Conservation (phyloP, 345 rosid species). For the Citrus inodora region DNA sequence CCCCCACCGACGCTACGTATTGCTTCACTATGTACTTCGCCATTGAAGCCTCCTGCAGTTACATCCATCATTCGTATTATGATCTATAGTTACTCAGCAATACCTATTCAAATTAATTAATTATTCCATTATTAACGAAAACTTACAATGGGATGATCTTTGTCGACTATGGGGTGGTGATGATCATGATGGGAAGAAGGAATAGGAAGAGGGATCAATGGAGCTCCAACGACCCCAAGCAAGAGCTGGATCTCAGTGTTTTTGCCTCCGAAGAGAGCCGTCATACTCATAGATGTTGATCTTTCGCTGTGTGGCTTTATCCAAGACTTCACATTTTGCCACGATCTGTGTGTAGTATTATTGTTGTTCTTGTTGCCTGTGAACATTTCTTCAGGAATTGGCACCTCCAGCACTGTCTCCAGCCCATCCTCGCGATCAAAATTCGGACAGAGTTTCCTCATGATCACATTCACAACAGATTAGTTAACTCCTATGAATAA, state of each 20-base stretch:
- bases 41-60: conserved; percentile 69
- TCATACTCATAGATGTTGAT: conserved; percentile 33
- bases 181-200: conserved; percentile 19
- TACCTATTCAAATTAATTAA: neutral
- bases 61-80: neutral
- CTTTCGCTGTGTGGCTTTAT: conserved; percentile 44
- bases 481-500: too few relatives aligned
- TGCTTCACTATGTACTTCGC: conserved; percentile 93
- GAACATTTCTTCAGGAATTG: conserved; percentile 91
- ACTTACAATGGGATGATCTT: conserved; percentile 71
- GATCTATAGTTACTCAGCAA: too few relatives aligned
- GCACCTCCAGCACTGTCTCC: conserved; percentile 97
- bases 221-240: conserved; percentile 93
- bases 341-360: conserved; percentile 29
- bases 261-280: conserved; percentile 50
- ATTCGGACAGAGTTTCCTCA: conserved; percentile 97
- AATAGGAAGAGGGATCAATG: conserved; percentile 82
- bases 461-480: conserved; percentile 5
- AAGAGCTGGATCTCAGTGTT: conserved; percentile 84
- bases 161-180: conserved; percentile 32
- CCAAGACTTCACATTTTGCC: conserved; percentile 87
- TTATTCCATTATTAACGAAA: neutral
- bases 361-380: conserved; percentile 21
- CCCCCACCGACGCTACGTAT: conserved; percentile 86
- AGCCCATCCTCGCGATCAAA: conserved; percentile 76